Percentiles rank a stretch among this genome's conserved stretches.
Conservation (phyloP, 2,329 filamentous ascomycete species). For the Amauroascus verrucosus region DNA sequence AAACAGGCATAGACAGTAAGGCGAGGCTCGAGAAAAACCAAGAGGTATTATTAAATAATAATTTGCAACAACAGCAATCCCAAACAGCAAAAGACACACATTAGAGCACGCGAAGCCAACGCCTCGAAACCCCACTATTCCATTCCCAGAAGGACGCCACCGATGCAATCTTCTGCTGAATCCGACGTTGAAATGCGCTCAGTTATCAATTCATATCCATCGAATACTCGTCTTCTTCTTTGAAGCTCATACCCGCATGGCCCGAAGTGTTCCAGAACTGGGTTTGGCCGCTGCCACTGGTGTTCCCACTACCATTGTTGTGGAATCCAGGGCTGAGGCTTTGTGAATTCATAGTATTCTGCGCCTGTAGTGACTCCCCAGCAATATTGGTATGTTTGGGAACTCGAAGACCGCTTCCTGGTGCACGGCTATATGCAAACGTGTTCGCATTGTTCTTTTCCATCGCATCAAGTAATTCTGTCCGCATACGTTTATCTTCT, state of each 20-base stretch:
- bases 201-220: constrained; percentile 53
- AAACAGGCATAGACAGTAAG: not conserved
- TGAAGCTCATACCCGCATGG: constrained; percentile 60
- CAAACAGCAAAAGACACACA: not conserved
- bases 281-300: constrained; percentile 39
- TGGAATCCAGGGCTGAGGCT: constrained; percentile 60
- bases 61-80: not conserved
- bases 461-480: constrained; percentile 78
- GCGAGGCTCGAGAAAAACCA: not conserved
- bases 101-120: not conserved
- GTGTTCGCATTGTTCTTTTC: constrained; percentile 63
- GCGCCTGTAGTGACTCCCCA: constrained; percentile 57
- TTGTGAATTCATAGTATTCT: constrained; percentile 43
- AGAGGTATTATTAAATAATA: not conserved
- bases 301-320: constrained; percentile 58
- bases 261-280: constrained; percentile 45
- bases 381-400: constrained; percentile 87
- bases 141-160: constrained; percentile 4
- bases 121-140: constrained; percentile 7
- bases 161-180: constrained; percentile 4
- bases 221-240: constrained; percentile 87
- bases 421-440: constrained; percentile 75
- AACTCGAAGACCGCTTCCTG: constrained; percentile 77
- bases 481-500: constrained; percentile 91
- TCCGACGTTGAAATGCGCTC: not conserved